Conservation (phyloP, 1,284 basidiomycete species). For the Ustilago curta region DNA sequence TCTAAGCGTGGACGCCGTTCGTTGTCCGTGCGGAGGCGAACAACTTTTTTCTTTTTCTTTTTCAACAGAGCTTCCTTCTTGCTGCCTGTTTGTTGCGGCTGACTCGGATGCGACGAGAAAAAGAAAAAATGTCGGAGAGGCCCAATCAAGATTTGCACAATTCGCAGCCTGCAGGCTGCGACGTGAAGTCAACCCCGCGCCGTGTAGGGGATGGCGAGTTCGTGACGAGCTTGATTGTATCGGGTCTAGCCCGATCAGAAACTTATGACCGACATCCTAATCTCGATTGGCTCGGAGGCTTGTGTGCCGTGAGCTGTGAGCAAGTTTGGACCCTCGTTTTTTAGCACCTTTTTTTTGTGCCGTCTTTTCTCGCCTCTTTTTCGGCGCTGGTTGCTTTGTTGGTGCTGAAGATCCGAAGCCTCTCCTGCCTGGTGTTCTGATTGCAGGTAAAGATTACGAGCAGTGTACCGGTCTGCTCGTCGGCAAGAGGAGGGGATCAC, state of each 20-base stretch:
- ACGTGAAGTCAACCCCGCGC: not conserved
- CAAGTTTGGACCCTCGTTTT: not conserved
- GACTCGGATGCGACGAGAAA: constrained; percentile 7
- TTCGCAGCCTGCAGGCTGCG: constrained; percentile 10
- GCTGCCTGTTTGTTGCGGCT: constrained; percentile 6
- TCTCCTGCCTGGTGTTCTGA: too few species aligned
- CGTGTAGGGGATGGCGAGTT: not conserved
- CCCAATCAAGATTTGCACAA: constrained; percentile 23
- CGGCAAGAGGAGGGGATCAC: too few species aligned
- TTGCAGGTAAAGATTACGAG: too few species aligned
- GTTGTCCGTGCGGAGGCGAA: constrained; percentile 15
- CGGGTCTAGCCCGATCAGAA: not conserved
- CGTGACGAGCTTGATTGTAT: not conserved
- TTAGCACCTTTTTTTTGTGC: not conserved
- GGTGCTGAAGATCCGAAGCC: not conserved
- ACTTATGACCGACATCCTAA: not conserved
- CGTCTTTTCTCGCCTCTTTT: not conserved
- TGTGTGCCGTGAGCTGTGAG: not conserved
- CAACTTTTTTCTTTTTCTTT: not conserved
- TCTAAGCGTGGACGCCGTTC: not conserved
- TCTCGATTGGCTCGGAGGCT: not conserved
- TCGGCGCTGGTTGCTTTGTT: not conserved
- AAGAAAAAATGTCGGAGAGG: constrained; percentile 22
- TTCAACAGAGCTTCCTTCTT: constrained; percentile 10
- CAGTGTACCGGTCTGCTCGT: too few species aligned